Evolutionary conservation across 139 green algal species (phyloP).

Genomic region (Chlorella sp.): DNA sequence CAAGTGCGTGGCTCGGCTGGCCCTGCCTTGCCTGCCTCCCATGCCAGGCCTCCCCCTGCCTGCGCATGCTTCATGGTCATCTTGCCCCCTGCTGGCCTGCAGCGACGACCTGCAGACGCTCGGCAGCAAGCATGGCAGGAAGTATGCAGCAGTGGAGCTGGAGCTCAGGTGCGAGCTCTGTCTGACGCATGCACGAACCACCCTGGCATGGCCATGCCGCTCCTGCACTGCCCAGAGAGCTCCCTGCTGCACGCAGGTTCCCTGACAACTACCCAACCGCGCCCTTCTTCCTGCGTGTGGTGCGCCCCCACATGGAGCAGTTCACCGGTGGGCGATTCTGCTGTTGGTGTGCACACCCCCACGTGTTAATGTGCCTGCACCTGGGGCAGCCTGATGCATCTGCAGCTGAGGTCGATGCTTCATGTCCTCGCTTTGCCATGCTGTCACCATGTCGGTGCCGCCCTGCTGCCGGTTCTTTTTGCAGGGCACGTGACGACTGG

Average conservation of each 20-base stretch:
- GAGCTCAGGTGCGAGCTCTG: background rate
- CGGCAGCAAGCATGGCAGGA: background rate
- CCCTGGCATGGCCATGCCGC: background rate
- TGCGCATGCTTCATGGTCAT: too few species aligned
- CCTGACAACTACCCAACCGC: background rate
- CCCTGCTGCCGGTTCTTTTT: background rate
- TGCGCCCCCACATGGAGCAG: background rate
- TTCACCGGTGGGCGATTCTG: background rate
- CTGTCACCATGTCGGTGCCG: background rate
- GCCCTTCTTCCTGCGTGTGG: slow-evolving; percentile 14
- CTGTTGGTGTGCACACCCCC: background rate
- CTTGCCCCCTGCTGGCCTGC: too few species aligned
- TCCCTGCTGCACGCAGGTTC: background rate
- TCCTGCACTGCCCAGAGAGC: background rate
- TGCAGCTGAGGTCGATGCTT: background rate
- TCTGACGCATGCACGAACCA: background rate
- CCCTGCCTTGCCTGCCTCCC: background rate
- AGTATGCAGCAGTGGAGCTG: background rate
- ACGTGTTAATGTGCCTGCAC: too few species aligned
- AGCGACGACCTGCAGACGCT: too few species aligned
- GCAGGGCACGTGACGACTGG: slow-evolving; percentile 3
- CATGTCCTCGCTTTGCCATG: background rate
- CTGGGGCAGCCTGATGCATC: background rate
- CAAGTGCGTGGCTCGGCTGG: background rate
- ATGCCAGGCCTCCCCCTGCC: background rate